These are phyloP conservation scores for Dioszegia hungarica DNA, from an alignment of 768 basidiomycete species.

Conservation along the genomic window DNA sequence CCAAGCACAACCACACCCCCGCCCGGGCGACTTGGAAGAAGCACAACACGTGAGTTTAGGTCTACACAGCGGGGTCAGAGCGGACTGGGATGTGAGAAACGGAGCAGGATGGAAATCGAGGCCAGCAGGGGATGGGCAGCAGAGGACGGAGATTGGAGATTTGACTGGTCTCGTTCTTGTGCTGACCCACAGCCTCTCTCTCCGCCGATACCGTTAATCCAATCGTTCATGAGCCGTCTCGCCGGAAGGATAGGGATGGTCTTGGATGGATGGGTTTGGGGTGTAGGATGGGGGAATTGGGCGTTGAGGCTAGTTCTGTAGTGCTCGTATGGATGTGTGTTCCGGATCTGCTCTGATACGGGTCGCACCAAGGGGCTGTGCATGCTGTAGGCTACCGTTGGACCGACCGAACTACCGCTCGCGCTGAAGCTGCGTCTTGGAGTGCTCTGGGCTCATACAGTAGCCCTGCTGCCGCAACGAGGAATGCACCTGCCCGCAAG, in stretches of 20 bases:
- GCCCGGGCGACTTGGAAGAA: conserved; percentile 89
- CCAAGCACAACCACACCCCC: conserved; percentile 87
- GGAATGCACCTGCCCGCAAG: not conserved
- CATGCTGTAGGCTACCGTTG: no score
- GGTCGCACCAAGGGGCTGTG: no score
- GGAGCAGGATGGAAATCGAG: not conserved
- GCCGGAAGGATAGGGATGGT: not conserved
- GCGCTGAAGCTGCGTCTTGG: no score
- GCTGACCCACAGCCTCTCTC: conserved; percentile 37
- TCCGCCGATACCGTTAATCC: conserved; percentile 51
- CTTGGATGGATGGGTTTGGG: not conserved
- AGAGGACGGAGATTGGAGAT: no score
- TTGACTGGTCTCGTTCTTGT: no score
- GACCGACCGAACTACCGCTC: no score
- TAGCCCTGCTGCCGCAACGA: no score
- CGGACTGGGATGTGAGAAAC: not conserved
- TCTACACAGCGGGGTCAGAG: no score
- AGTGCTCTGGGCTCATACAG: no score
- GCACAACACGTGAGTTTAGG: conserved; percentile 70
- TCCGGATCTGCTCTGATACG: not conserved
- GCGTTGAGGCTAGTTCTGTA: conserved; percentile 1
- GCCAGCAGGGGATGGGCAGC: no score
- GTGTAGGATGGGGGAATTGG: not conserved
- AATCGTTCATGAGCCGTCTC: not conserved
- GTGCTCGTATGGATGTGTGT: no score